A percentile compares a stretch with the other conserved stretches of the same genome.
Evolutionary conservation across 345 rosid species (phyloP).

Genomic region (Salix arbutifolia): DNA sequence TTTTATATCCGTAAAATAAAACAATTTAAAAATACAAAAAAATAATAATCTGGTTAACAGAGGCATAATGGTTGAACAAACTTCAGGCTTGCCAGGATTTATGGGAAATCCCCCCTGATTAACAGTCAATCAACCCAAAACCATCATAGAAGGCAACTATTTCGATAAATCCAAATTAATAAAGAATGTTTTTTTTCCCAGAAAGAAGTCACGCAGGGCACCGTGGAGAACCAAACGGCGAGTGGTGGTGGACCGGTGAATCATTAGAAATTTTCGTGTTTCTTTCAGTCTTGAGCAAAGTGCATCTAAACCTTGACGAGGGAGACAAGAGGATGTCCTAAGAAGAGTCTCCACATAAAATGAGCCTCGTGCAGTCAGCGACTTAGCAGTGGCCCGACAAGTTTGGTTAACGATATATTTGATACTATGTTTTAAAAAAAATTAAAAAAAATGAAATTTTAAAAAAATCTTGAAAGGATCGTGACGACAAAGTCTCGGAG

Average conservation of each 20-base stretch:
- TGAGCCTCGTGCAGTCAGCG: neutral
- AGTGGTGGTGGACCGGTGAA: constrained; percentile 32
- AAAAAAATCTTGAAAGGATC: neutral
- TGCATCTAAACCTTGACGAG: constrained; percentile 3
- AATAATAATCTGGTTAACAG: neutral
- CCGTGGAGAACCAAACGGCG: constrained; percentile 16
- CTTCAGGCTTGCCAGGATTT: constrained; percentile 24
- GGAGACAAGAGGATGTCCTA: constrained; percentile 1
- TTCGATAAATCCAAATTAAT: constrained; percentile 6
- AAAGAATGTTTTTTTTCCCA: neutral
- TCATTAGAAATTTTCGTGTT: constrained; percentile 19
- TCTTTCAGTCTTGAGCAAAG: neutral
- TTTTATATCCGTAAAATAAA: too few relatives aligned
- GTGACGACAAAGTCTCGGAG: neutral
- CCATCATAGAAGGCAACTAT: constrained; percentile 24
- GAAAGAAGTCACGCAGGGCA: constrained; percentile 16
- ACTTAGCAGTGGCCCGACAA: neutral
- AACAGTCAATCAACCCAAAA: constrained; percentile 18
- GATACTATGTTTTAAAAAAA: too few relatives aligned
- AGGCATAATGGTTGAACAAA: neutral
- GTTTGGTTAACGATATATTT: too few relatives aligned
- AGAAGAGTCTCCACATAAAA: neutral
- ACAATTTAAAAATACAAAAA: neutral
- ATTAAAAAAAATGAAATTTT: too few relatives aligned
- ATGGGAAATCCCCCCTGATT: constrained; percentile 24